Conservation (phyloP, 305 asterid species). For the Plantago rigida region DNA sequence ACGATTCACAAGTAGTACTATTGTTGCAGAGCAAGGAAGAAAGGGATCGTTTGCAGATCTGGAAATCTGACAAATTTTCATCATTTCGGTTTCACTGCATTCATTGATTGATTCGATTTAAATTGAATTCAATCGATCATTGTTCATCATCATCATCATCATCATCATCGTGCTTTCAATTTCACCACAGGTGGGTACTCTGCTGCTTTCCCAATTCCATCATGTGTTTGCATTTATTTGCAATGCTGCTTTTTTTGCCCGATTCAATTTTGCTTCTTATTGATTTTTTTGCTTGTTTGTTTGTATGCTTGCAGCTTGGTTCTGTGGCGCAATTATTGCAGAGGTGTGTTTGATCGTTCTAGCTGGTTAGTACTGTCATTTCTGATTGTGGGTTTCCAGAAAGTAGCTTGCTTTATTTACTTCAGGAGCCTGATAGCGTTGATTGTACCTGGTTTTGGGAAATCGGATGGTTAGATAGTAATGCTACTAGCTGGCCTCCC, state of each 20-base stretch:
- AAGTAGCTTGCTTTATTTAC: slow-evolving; percentile 20
- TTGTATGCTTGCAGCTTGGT: neutral
- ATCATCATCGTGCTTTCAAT: slow-evolving; percentile 1
- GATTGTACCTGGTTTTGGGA: slow-evolving; percentile 4
- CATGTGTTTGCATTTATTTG: slow-evolving; percentile 16
- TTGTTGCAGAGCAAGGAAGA: neutral
- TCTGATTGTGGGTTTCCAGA: neutral
- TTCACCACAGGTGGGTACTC: neutral
- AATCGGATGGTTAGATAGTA: slow-evolving; percentile 18
- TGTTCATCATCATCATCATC: neutral
- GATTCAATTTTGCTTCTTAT: neutral
- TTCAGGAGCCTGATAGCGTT: slow-evolving; percentile 5
- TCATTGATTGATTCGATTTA: slow-evolving; percentile 28
- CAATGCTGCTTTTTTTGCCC: neutral
- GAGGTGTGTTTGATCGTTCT: neutral
- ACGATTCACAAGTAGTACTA: neutral
- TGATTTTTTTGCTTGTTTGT: neutral
- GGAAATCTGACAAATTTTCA: slow-evolving; percentile 35
- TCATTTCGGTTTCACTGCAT: slow-evolving; percentile 50
- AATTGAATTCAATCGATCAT: neutral
- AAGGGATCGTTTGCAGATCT: slow-evolving; percentile 39
- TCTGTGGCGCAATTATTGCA: neutral
- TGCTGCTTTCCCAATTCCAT: slow-evolving; percentile 2
- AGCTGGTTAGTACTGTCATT: no score
- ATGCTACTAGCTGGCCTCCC: slow-evolving; percentile 29